Evolutionary conservation across 2,329 filamentous ascomycete genomes (phyloP).

Genomic region (Xylaria hypoxylon): DNA sequence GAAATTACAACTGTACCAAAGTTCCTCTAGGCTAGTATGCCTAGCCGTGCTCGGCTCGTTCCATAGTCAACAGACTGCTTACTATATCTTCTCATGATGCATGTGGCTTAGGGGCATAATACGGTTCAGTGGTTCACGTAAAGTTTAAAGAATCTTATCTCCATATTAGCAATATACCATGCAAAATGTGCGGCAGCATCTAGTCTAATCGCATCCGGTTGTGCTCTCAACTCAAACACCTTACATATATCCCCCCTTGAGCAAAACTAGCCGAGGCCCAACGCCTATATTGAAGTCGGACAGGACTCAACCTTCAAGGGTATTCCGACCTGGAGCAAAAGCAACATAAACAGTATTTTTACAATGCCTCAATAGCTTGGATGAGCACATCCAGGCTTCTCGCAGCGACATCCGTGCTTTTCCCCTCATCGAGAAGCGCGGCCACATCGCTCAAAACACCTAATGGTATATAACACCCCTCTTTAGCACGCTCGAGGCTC

Average conservation of each 20-base stretch:
- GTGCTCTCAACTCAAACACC: constrained; percentile 28
- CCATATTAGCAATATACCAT: constrained; percentile 21
- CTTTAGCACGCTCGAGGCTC: constrained; percentile 83
- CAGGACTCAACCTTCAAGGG: not conserved
- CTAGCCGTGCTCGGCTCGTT: no score
- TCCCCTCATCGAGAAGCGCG: constrained; percentile 73
- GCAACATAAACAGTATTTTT: constrained; percentile 22
- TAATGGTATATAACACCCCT: constrained; percentile 83
- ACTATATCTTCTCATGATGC: no score
- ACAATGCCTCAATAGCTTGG: constrained; percentile 70
- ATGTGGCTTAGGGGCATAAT: no score
- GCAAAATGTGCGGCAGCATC: not conserved
- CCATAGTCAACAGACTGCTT: no score
- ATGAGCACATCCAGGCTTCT: constrained; percentile 69
- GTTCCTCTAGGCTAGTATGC: not conserved
- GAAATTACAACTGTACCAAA: not conserved
- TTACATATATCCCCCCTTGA: constrained; percentile 18
- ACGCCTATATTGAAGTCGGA: not conserved
- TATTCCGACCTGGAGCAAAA: not conserved
- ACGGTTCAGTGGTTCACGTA: no score
- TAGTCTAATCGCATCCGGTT: not conserved
- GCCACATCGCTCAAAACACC: constrained; percentile 90
- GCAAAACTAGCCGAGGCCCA: constrained; percentile 24
- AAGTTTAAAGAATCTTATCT: constrained; percentile 15
- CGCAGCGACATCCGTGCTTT: constrained; percentile 59